phyloP scores from a whole-genome alignment of 331 rosid genomes.

The Stylosanthes scabra region DNA sequence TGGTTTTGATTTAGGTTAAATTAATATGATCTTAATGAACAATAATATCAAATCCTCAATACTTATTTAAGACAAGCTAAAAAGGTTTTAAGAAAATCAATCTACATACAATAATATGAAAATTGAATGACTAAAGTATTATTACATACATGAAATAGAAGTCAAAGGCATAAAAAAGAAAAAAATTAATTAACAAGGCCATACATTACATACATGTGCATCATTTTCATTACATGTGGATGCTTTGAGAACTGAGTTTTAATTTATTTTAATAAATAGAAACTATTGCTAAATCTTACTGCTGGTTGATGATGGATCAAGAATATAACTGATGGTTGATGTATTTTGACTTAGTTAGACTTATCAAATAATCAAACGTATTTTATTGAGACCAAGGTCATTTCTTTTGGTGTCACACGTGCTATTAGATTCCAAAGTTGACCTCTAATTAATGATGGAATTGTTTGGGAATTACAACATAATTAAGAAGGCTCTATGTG shows the following conservation, averaged over 20 bases:
- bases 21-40: slow-evolving; percentile 10
- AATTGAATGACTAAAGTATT: background rate
- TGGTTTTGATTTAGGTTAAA: slow-evolving; percentile 28
- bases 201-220: slow-evolving; percentile 27
- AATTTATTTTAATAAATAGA: background rate
- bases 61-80: too few species aligned
- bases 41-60: too few species aligned
- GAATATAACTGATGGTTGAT: slow-evolving; percentile 14
- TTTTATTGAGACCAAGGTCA: background rate
- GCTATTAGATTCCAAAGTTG: slow-evolving; percentile 58
- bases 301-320: background rate
- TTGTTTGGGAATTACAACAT: slow-evolving; percentile 49
- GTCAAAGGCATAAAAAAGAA: too few species aligned
- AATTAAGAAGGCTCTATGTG: slow-evolving; percentile 14
- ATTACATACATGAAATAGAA: background rate
- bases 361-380: background rate
- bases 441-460: slow-evolving; percentile 50
- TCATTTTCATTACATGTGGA: background rate
- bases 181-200: background rate
- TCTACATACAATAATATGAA: too few species aligned
- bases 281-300: background rate
- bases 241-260: background rate
- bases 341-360: slow-evolving; percentile 32
- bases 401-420: slow-evolving; percentile 42
- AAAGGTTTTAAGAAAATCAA: too few species aligned